Conservation (phyloP, 1,284 basidiomycete species). For the Porodaedalea pini region DNA sequence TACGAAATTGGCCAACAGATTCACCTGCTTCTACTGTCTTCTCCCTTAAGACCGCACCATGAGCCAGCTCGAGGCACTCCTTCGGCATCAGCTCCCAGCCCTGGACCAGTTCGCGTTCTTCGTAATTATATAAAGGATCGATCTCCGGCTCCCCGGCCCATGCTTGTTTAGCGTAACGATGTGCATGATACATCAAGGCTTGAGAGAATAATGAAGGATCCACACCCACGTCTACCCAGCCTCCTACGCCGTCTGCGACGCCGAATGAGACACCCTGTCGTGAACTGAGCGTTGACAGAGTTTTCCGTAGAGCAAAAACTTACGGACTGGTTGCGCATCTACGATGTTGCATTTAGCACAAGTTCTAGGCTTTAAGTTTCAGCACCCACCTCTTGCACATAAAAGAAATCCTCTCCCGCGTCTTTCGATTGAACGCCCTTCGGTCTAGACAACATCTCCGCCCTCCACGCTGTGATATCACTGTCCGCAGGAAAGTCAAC, state of each 20-base stretch:
- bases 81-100: slow-evolving; percentile 69
- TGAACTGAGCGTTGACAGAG: neutral
- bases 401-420: slow-evolving; percentile 80
- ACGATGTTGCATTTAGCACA: slow-evolving; percentile 8
- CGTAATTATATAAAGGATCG: slow-evolving; percentile 49
- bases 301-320: slow-evolving; percentile 32
- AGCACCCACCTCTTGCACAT: slow-evolving; percentile 56
- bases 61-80: slow-evolving; percentile 70
- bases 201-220: slow-evolving; percentile 78
- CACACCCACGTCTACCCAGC: slow-evolving; percentile 73
- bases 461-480: slow-evolving; percentile 70
- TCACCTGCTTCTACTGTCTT: slow-evolving; percentile 68
- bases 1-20: slow-evolving; percentile 24
- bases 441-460: slow-evolving; percentile 50
- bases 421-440: slow-evolving; percentile 43
- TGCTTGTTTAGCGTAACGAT: slow-evolving; percentile 60
- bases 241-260: slow-evolving; percentile 68
- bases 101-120: slow-evolving; percentile 47
- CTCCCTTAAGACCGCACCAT: slow-evolving; percentile 69
- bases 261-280: slow-evolving; percentile 73
- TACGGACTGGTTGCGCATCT: slow-evolving; percentile 79
- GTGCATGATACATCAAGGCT: slow-evolving; percentile 67
- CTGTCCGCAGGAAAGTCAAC: slow-evolving; percentile 61
- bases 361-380: neutral
- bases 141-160: slow-evolving; percentile 70